Conservation (phyloP, 1,139 yeast species). For the Kodamaea anthophila region DNA sequence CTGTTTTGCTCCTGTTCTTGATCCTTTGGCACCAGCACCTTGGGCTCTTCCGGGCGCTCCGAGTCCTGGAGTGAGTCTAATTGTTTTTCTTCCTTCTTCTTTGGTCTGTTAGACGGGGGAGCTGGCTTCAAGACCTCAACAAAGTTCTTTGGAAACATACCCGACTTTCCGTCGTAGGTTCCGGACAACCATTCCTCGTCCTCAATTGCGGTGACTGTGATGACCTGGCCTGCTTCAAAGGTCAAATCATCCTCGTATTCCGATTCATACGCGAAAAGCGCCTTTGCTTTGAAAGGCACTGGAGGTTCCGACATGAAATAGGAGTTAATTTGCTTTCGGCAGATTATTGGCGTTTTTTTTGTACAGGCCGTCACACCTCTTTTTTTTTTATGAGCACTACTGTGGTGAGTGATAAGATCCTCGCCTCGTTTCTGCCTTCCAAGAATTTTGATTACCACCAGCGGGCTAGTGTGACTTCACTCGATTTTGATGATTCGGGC, state of each 20-base stretch:
- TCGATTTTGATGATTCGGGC: conserved; percentile 85
- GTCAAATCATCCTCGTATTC: conserved; percentile 81
- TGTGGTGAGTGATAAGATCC: conserved; percentile 35
- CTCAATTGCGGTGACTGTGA: conserved; percentile 70
- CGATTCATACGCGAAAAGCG: conserved; percentile 67
- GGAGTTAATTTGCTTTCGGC: conserved; percentile 1
- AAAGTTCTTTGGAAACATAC: conserved; percentile 86
- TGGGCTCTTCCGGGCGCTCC: background rate
- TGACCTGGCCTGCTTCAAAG: conserved; percentile 60
- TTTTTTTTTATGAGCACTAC: conserved; percentile 12
- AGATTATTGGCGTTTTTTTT: conserved; percentile 1
- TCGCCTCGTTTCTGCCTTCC: conserved; percentile 47
- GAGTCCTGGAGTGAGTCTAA: background rate
- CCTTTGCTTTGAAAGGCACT: conserved; percentile 63
- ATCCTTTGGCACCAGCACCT: conserved; percentile 3
- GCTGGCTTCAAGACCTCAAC: conserved; percentile 40
- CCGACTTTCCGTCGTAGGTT: conserved; percentile 48
- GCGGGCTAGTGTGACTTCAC: conserved; percentile 61
- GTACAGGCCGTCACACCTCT: conserved; percentile 3
- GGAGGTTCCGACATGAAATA: conserved; percentile 10
- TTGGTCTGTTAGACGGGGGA: conserved; percentile 6
- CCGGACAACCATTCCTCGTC: conserved; percentile 94
- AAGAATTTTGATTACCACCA: conserved; percentile 57
- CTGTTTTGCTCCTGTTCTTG: background rate
- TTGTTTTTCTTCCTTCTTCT: conserved; percentile 1